Conservation (phyloP, 768 basidiomycete species). For the Leccinum barrowsii region DNA sequence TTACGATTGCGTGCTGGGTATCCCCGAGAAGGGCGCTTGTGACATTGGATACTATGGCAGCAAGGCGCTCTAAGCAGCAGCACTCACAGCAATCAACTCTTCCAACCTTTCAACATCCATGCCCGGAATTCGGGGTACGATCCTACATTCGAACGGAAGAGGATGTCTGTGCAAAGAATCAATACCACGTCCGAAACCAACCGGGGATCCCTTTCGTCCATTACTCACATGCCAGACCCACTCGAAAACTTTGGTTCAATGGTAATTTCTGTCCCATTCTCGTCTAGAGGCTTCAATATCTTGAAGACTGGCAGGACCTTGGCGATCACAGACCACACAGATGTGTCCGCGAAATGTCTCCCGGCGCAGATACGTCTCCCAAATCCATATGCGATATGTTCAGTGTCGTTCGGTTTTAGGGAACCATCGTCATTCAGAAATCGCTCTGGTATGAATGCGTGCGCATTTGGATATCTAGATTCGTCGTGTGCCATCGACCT, state of each 20-base stretch:
- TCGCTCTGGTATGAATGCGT: background rate
- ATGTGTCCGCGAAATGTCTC: background rate
- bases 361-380: background rate
- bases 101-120: background rate
- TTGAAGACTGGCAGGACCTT: background rate
- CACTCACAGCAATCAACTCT: background rate
- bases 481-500: constrained; percentile 2
- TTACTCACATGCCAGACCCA: background rate
- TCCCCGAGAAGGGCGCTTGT: background rate
- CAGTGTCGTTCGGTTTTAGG: background rate
- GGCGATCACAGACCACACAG: background rate
- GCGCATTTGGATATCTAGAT: background rate
- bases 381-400: background rate
- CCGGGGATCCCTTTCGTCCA: background rate
- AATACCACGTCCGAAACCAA: background rate
- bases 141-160: background rate
- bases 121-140: background rate
- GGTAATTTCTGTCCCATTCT: background rate
- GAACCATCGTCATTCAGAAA: background rate
- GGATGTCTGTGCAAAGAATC: background rate
- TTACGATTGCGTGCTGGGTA: background rate
- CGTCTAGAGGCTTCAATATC: background rate
- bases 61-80: background rate
- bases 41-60: background rate
- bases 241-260: background rate